Percentiles rank a stretch among this genome's conserved stretches.
Evolutionary conservation across 352 stramenopile genomes (phyloP).

Genomic region (Globisporangium nunn): DNA sequence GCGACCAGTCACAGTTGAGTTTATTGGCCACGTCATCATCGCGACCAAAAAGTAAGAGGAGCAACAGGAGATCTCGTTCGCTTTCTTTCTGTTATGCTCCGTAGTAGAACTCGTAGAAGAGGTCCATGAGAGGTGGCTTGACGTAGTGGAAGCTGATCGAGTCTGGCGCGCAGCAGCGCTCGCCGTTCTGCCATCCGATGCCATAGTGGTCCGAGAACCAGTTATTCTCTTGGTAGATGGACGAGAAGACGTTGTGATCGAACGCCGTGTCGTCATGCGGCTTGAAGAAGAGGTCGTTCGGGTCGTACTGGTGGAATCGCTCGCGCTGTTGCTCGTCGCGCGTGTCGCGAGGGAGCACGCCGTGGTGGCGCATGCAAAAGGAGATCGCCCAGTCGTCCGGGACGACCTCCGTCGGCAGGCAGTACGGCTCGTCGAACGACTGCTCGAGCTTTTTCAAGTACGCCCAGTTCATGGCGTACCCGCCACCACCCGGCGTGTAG

Average conservation of each 20-base stretch:
- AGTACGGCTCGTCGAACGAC: constrained; percentile 69
- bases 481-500: constrained; percentile 75
- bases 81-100: neutral
- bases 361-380: constrained; percentile 79
- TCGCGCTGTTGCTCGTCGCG: constrained; percentile 59
- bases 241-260: constrained; percentile 63
- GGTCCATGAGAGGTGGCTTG: constrained; percentile 77
- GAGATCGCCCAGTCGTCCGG: constrained; percentile 84
- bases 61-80: too few species aligned
- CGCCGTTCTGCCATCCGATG: constrained; percentile 75
- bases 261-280: constrained; percentile 60
- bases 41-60: neutral
- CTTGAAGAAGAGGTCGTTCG: constrained; percentile 59
- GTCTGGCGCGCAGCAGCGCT: constrained; percentile 70
- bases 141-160: constrained; percentile 84
- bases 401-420: constrained; percentile 59
- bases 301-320: constrained; percentile 83
- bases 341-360: constrained; percentile 64
- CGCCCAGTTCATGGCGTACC: constrained; percentile 81
- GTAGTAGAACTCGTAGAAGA: constrained; percentile 84
- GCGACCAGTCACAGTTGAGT: neutral
- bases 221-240: constrained; percentile 84
- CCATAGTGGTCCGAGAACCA: constrained; percentile 84
- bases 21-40: neutral
- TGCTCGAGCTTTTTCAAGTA: constrained; percentile 65